Conservation (phyloP, 148 eudicot species). For the Vaccinium corymbosum region DNA sequence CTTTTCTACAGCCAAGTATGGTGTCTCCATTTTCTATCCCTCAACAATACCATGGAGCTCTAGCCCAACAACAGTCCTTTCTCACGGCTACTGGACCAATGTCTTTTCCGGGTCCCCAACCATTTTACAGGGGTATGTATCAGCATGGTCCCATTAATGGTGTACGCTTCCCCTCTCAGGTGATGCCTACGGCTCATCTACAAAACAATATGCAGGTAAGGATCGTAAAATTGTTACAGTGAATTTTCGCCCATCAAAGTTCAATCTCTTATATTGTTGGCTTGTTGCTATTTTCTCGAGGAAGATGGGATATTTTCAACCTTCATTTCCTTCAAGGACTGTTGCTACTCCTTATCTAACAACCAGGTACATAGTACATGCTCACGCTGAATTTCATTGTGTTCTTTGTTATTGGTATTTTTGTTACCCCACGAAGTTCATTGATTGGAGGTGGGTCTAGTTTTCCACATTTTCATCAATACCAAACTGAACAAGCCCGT, state of each 20-base stretch:
- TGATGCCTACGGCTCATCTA: conserved; percentile 26
- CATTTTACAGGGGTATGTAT: conserved; percentile 13
- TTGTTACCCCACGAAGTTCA: neutral
- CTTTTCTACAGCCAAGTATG: conserved; percentile 60
- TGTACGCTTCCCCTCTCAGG: conserved; percentile 16
- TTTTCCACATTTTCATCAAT: neutral
- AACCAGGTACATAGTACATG: conserved; percentile 37
- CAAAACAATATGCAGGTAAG: conserved; percentile 24
- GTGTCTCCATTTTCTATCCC: conserved; percentile 77
- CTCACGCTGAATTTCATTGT: neutral
- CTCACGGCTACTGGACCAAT: conserved; percentile 69
- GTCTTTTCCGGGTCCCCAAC: conserved; percentile 17
- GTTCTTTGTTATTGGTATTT: neutral
- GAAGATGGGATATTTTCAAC: conserved; percentile 41
- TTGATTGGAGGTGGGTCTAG: neutral
- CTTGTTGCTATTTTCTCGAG: conserved; percentile 10
- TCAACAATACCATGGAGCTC: conserved; percentile 78
- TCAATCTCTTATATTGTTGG: neutral
- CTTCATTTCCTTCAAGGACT: conserved; percentile 19
- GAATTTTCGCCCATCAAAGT: neutral
- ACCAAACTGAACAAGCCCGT: neutral
- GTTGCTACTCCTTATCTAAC: conserved; percentile 23
- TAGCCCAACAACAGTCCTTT: conserved; percentile 91
- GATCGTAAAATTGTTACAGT: neutral
- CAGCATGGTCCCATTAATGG: conserved; percentile 20